Evolutionary conservation across 2,329 filamentous ascomycete genomes (phyloP).

Genomic region (Gaeumannomyces tritici): DNA sequence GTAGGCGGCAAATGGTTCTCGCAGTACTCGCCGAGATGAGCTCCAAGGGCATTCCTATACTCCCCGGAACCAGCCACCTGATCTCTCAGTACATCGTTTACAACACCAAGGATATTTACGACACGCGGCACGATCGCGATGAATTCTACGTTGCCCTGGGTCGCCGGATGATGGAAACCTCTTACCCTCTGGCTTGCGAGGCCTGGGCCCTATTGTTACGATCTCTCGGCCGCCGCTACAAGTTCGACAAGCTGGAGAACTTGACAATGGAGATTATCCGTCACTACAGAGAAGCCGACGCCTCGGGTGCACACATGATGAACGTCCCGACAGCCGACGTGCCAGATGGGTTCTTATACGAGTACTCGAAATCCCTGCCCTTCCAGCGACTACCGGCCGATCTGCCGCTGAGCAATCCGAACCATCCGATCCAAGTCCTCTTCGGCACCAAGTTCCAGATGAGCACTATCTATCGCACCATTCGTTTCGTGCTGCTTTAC

Average conservation of each 20-base stretch:
- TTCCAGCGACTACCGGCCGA: slow-evolving; percentile 29
- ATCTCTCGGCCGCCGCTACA: slow-evolving; percentile 31
- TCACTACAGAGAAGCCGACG: slow-evolving; percentile 20
- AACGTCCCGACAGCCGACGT: slow-evolving; percentile 34
- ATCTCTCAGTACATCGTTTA: slow-evolving; percentile 19
- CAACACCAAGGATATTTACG: slow-evolving; percentile 15
- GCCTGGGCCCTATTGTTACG: slow-evolving; percentile 35
- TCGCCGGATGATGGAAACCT: slow-evolving; percentile 25
- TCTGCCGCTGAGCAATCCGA: slow-evolving; percentile 26
- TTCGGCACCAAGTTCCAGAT: slow-evolving; percentile 30
- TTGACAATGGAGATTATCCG: slow-evolving; percentile 32
- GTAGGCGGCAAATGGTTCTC: slow-evolving; percentile 14
- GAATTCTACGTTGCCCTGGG: slow-evolving; percentile 23
- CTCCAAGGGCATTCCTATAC: slow-evolving; percentile 20
- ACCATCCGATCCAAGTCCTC: slow-evolving; percentile 37
- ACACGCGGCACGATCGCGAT: slow-evolving; percentile 10
- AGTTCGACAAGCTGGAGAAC: slow-evolving; percentile 33
- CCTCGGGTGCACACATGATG: slow-evolving; percentile 21
- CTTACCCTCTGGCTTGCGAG: slow-evolving; percentile 27
- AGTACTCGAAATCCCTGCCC: slow-evolving; percentile 13
- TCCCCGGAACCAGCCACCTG: slow-evolving; percentile 13
- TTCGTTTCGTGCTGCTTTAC: slow-evolving; percentile 6
- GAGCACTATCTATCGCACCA: slow-evolving; percentile 31
- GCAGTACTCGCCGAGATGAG: slow-evolving; percentile 28
- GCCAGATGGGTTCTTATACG: slow-evolving; percentile 16